Percentiles rank a stretch among this genome's conserved stretches.
phyloP scores from a whole-genome alignment of 192 early-diverging fungal genomes.

The Gigaspora rosea region DNA sequence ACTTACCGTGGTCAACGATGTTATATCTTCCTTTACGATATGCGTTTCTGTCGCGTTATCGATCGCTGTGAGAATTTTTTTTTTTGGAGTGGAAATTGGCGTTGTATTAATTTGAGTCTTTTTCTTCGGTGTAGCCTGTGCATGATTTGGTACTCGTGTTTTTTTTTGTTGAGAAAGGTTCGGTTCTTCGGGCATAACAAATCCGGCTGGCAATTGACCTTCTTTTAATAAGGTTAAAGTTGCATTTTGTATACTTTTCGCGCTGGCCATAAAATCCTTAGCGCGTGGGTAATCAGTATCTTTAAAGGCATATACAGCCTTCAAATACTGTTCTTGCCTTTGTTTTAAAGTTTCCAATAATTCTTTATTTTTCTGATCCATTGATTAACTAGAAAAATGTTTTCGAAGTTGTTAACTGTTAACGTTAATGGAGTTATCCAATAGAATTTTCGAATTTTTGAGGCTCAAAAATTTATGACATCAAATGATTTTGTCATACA shows the following conservation, averaged over 20 bases:
- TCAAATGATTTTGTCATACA: too few species aligned
- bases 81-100: constrained; percentile 37
- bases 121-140: background rate
- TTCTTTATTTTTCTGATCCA: too few species aligned
- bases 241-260: constrained; percentile 49
- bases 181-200: constrained; percentile 11
- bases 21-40: constrained; percentile 1
- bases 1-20: background rate
- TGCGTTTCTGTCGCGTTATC: constrained; percentile 9
- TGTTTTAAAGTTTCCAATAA: constrained; percentile 25
- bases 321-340: constrained; percentile 60
- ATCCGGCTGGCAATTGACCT: constrained; percentile 10
- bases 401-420: too few species aligned
- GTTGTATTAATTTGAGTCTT: constrained; percentile 25
- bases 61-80: constrained; percentile 37
- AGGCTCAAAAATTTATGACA: too few species aligned
- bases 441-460: too few species aligned
- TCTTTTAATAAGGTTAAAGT: constrained; percentile 30
- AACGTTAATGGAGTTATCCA: too few species aligned
- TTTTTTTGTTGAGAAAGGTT: background rate
- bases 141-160: background rate
- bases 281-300: constrained; percentile 47
- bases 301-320: constrained; percentile 59
- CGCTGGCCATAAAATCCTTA: constrained; percentile 50
- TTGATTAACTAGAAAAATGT: too few species aligned